Evolutionary conservation across 2,329 filamentous ascomycete genomes (phyloP), one percentile per base, ranked within the genome.

Genomic region (Torrubiellomyces zombiae): DNA sequence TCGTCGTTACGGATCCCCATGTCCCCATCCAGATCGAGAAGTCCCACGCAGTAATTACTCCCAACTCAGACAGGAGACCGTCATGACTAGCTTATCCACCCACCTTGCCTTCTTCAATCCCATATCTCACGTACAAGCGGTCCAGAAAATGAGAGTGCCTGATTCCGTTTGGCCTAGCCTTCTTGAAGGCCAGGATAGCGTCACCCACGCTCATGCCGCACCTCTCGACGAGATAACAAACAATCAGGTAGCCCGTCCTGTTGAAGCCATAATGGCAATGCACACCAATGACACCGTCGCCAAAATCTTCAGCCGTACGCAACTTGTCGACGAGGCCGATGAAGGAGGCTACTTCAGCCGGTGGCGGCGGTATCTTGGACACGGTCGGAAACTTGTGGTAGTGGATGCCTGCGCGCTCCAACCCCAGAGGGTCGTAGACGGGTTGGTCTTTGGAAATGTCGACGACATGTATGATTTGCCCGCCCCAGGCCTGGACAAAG

Each of bases 231-330:
- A 95, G 58, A 43, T 94, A 95, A 41, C 75, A 82, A 16, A 81
- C 76, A 25, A 95, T 70, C 43, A 94, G 79, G 47, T 86, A 93
- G 1, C 86, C 86, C 0, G 86, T 94, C 13, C 85, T 68, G 46
- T 95, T 94, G 55, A 91, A 94, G 0, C 86, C 86, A 39, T 94
- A 94, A 43, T 95, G 86, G 41, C 86, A 95, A 46, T 95, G 86
- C 0, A 93, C 81, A 3, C 76, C 85, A 25, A 93, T 67, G 23
- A 75, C 55, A n/a, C 40, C 44, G 20, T 42, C 31, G 6, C 38
- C 38, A 1, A 55, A 51, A 2, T 55, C 39, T 5, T 51, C 45
- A 21, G 65, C 59, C 15, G 54, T 55, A 20, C 72, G 60, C 14
- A 82, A 51, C 16, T 58, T 56, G 35, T 74, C 68, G n/a, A 73